phyloP scores from a whole-genome alignment of 306 rosid species.

The Ammopiptanthus mongolicus region DNA sequence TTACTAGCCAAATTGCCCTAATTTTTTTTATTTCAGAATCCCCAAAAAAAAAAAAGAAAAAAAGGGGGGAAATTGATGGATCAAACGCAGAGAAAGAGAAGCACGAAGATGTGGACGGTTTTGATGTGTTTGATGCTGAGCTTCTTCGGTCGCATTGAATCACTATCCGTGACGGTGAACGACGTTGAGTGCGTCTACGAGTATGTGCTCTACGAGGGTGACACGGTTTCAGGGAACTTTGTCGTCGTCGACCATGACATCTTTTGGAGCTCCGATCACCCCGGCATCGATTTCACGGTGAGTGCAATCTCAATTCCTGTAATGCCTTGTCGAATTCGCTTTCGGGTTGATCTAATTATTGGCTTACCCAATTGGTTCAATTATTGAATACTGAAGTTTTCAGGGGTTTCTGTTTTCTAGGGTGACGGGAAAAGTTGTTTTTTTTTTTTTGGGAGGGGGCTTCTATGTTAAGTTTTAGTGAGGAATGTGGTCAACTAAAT shows the following conservation, averaged over 20 bases:
- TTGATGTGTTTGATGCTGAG: conserved; percentile 42
- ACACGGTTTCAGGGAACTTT: conserved; percentile 75
- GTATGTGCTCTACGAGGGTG: conserved; percentile 85
- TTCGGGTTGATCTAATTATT: background rate
- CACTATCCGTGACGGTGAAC: conserved; percentile 80
- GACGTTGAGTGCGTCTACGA: conserved; percentile 86
- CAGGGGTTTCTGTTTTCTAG: background rate
- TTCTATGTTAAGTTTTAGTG: no score
- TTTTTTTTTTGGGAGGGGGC: no score
- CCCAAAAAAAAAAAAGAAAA: background rate
- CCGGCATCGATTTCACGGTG: conserved; percentile 86
- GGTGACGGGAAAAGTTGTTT: background rate
- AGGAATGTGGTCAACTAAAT: no score
- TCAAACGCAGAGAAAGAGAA: conserved; percentile 26
- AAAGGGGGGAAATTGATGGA: conserved; percentile 38
- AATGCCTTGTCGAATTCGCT: background rate
- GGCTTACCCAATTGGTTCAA: background rate
- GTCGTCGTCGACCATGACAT: conserved; percentile 95
- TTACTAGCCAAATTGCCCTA: background rate
- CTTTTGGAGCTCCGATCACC: conserved; percentile 94
- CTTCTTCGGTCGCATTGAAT: conserved; percentile 49
- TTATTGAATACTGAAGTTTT: conserved; percentile 3
- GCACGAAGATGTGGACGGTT: conserved; percentile 22
- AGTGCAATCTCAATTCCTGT: background rate
- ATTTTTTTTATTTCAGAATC: background rate